Conservation (phyloP, 2,329 filamentous ascomycete species). For the Colletotrichum eleusines region DNA sequence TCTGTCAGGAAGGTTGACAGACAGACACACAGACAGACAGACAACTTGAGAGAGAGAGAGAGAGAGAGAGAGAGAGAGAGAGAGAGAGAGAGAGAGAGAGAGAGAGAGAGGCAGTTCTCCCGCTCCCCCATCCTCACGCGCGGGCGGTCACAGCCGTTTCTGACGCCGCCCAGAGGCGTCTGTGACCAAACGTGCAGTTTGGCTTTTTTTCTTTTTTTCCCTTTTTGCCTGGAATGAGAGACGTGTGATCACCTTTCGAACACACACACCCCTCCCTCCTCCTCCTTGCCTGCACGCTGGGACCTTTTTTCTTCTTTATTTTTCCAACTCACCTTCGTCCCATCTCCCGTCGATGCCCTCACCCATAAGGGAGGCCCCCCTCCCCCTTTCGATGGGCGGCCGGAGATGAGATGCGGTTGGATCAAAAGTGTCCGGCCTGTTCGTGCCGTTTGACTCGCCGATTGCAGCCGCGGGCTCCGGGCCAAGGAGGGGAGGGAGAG, state of each 20-base stretch:
- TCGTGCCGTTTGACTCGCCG: neutral
- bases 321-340: neutral
- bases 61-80: too few relatives aligned
- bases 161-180: neutral
- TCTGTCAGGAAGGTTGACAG: too few relatives aligned
- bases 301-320: neutral
- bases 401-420: neutral
- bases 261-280: too few relatives aligned
- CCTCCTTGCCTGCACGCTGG: neutral
- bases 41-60: too few relatives aligned
- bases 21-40: too few relatives aligned
- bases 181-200: neutral
- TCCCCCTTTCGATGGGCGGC: neutral
- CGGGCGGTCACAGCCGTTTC: neutral
- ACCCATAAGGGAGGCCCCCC: neutral
- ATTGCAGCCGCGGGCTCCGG: too few relatives aligned
- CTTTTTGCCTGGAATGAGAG: neutral
- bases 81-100: too few relatives aligned
- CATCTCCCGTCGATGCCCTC: neutral
- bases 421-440: neutral
- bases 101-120: too few relatives aligned
- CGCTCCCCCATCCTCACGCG: too few relatives aligned
- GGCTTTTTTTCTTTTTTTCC: too few relatives aligned
- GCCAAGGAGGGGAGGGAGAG: too few relatives aligned
- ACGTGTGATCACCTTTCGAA: slow-evolving; percentile 16